A percentile compares a stretch with the other conserved stretches of the same genome.
Evolutionary conservation across 495 filamentous ascomycete species (phyloP).

Genomic region (Baudoinia panamericana): DNA sequence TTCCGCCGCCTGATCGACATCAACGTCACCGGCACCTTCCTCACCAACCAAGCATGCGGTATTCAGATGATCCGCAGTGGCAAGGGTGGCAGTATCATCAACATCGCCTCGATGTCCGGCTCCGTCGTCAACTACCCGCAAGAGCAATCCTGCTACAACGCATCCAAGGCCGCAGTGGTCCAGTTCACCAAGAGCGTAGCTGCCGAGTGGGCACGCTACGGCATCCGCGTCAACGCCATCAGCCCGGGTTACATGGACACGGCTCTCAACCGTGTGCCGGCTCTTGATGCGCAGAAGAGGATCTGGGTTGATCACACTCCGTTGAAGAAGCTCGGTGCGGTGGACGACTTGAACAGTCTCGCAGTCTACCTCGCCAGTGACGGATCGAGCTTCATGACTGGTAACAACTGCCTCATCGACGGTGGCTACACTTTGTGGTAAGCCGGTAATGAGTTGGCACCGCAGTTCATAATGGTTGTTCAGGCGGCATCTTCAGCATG

Average conservation of each 20-base stretch:
- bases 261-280: conserved; percentile 56
- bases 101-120: conserved; percentile 67
- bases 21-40: conserved; percentile 62
- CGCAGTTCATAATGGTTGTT: background rate
- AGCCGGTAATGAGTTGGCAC: too few relatives aligned
- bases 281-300: conserved; percentile 61
- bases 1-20: conserved; percentile 64
- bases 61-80: conserved; percentile 45
- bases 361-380: conserved; percentile 68
- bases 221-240: conserved; percentile 66
- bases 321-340: conserved; percentile 54
- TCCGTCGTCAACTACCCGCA: conserved; percentile 69
- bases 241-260: conserved; percentile 76
- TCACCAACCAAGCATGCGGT: conserved; percentile 51
- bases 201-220: conserved; percentile 65
- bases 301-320: conserved; percentile 69
- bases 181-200: conserved; percentile 64
- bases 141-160: conserved; percentile 66
- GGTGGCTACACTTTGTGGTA: conserved; percentile 30
- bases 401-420: conserved; percentile 62
- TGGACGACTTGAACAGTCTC: conserved; percentile 66
- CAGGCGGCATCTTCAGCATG: background rate
- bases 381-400: conserved; percentile 64
- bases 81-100: conserved; percentile 44
- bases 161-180: conserved; percentile 67